phyloP scores from a whole-genome alignment of 2,329 filamentous ascomycete species.

The Phoma herbarum region DNA sequence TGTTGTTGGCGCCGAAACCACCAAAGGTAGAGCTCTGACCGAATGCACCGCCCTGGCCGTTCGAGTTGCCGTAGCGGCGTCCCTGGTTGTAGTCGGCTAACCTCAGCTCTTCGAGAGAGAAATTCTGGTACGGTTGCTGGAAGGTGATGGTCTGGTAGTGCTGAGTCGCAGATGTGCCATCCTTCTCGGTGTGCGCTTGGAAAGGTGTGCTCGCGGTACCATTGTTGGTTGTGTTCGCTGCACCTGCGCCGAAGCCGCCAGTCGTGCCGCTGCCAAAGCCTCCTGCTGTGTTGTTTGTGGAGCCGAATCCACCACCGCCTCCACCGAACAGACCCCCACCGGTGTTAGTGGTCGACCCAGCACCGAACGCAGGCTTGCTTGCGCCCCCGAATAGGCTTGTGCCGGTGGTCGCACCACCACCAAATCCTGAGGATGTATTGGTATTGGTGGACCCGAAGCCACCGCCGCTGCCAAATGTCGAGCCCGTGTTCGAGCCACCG shows the following conservation, averaged over 20 bases:
- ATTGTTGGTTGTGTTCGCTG: slow-evolving; percentile 49
- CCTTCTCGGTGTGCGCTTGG: slow-evolving; percentile 75
- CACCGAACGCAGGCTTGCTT: slow-evolving; percentile 43
- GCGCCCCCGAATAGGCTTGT: slow-evolving; percentile 43
- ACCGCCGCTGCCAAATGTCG: slow-evolving; percentile 22
- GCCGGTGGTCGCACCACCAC: slow-evolving; percentile 36
- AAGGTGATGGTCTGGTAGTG: slow-evolving; percentile 83
- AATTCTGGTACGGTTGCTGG: slow-evolving; percentile 84
- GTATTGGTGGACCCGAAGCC: slow-evolving; percentile 37
- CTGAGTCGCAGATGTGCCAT: slow-evolving; percentile 62
- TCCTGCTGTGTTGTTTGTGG: slow-evolving; percentile 27
- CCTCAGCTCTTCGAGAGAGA: slow-evolving; percentile 75
- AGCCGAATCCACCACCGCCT: slow-evolving; percentile 42
- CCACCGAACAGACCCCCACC: slow-evolving; percentile 43
- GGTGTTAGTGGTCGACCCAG: slow-evolving; percentile 33
- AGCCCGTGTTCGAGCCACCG: slow-evolving; percentile 26
- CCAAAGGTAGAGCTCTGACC: slow-evolving; percentile 70
- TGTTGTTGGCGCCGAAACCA: slow-evolving; percentile 55
- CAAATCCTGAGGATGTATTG: slow-evolving; percentile 38
- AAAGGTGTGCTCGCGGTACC: slow-evolving; percentile 75
- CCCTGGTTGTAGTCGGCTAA: slow-evolving; percentile 89
- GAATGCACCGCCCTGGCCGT: slow-evolving; percentile 83
- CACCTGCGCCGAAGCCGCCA: slow-evolving; percentile 44
- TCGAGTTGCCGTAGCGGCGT: slow-evolving; percentile 81
- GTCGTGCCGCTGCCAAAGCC: slow-evolving; percentile 37